phyloP scores from a whole-genome alignment of 2,329 filamentous ascomycete genomes.

The Pseudopithomyces chartarum region DNA sequence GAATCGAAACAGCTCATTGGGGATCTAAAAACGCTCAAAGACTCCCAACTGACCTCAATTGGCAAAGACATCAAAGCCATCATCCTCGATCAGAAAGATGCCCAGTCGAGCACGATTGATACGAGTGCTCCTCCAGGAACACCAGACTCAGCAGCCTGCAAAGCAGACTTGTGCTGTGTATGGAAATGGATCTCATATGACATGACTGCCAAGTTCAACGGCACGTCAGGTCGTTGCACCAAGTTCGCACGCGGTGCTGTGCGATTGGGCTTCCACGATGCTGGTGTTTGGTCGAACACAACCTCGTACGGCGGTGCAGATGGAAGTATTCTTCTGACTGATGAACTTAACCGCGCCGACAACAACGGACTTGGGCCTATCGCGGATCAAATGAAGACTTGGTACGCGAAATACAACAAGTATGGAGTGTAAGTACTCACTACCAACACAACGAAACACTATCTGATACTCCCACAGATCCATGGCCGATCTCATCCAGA shows the following conservation, averaged over 20 bases:
- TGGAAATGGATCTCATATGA: conserved; percentile 44
- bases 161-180: conserved; percentile 40
- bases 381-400: conserved; percentile 35
- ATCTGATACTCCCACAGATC: not conserved
- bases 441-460: not conserved
- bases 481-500: conserved; percentile 48
- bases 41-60: conserved; percentile 36
- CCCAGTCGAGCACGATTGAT: conserved; percentile 27
- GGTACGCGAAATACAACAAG: conserved; percentile 39
- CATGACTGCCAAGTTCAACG: conserved; percentile 41
- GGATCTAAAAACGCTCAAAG: conserved; percentile 38
- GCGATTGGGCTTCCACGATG: conserved; percentile 42
- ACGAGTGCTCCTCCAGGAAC: conserved; percentile 25
- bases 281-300: conserved; percentile 37
- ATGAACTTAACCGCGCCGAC: conserved; percentile 33
- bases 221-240: conserved; percentile 39
- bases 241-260: conserved; percentile 40
- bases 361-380: conserved; percentile 36
- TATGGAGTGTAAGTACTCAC: conserved; percentile 32
- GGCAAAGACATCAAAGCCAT: conserved; percentile 44
- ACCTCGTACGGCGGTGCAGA: conserved; percentile 38
- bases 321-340: conserved; percentile 38
- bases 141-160: conserved; percentile 40
- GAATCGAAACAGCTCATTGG: conserved; percentile 40
- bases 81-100: conserved; percentile 30